Evolutionary conservation across 2,329 filamentous ascomycete genomes (phyloP).

Genomic region (Hyphodiscus sp.): DNA sequence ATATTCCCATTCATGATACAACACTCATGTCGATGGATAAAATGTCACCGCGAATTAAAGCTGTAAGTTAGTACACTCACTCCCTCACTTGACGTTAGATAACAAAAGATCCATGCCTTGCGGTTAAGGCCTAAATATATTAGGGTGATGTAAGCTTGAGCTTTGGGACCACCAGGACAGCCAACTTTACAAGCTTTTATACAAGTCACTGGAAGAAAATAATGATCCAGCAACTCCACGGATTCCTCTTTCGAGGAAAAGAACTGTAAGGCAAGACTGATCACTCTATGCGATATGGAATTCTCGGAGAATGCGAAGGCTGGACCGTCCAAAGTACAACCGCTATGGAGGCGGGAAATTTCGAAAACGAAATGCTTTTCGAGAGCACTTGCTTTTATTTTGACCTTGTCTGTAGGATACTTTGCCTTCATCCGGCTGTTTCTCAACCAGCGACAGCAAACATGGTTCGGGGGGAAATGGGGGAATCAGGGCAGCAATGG

Average conservation of each 20-base stretch:
- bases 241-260: constrained; percentile 10
- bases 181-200: no score
- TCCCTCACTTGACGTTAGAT: no score
- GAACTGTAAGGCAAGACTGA: neutral
- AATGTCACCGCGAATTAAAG: neutral
- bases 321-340: constrained; percentile 16
- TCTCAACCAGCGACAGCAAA: neutral
- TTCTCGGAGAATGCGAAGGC: constrained; percentile 13
- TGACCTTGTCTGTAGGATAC: constrained; percentile 8
- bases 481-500: neutral
- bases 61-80: no score
- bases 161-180: no score
- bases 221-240: constrained; percentile 5
- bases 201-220: no score
- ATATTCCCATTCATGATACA: no score
- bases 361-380: constrained; percentile 3
- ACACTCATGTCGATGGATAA: neutral
- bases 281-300: constrained; percentile 8
- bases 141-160: no score
- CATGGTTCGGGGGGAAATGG: constrained; percentile 3
- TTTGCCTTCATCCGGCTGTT: neutral
- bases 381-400: constrained; percentile 2
- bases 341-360: constrained; percentile 1
- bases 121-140: constrained; percentile 14
- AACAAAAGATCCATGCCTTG: constrained; percentile 7